Conservation (phyloP, 441 rosid species). For the Geranium incanum region DNA sequence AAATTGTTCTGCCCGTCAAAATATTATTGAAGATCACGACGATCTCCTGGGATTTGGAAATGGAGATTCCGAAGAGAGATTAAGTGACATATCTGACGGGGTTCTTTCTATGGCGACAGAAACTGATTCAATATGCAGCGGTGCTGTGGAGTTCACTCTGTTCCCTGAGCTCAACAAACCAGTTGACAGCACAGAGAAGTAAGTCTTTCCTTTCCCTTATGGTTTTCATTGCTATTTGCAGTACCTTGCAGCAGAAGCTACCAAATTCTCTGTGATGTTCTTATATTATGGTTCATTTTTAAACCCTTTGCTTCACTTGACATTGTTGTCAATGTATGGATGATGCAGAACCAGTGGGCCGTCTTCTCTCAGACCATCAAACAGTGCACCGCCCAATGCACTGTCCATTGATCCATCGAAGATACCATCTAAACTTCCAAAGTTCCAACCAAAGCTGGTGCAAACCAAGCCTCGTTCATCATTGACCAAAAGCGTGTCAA, state of each 20-base stretch:
- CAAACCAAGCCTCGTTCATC: background rate
- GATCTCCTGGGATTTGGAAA: constrained; percentile 68
- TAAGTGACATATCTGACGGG: constrained; percentile 91
- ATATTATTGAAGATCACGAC: constrained; percentile 41
- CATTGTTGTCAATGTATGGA: background rate
- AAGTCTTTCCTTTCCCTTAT: background rate
- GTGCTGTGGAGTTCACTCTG: constrained; percentile 64
- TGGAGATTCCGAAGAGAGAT: constrained; percentile 73
- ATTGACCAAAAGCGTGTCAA: background rate
- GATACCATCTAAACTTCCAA: constrained; percentile 9
- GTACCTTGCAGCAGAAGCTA: background rate
- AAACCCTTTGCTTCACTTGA: background rate
- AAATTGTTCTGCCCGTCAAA: constrained; percentile 14
- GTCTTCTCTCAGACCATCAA: background rate
- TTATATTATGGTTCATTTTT: background rate
- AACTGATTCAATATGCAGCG: constrained; percentile 57
- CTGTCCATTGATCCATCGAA: background rate
- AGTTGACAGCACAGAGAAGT: constrained; percentile 22
- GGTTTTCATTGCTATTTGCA: background rate
- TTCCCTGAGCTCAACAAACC: constrained; percentile 57
- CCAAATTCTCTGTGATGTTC: background rate
- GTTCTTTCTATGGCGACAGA: constrained; percentile 89
- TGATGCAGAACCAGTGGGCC: background rate
- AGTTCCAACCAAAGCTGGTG: constrained; percentile 7
- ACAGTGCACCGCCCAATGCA: background rate